phyloP scores from a whole-genome alignment of 805 yeast species.

The Cephaloascus fragrans region DNA sequence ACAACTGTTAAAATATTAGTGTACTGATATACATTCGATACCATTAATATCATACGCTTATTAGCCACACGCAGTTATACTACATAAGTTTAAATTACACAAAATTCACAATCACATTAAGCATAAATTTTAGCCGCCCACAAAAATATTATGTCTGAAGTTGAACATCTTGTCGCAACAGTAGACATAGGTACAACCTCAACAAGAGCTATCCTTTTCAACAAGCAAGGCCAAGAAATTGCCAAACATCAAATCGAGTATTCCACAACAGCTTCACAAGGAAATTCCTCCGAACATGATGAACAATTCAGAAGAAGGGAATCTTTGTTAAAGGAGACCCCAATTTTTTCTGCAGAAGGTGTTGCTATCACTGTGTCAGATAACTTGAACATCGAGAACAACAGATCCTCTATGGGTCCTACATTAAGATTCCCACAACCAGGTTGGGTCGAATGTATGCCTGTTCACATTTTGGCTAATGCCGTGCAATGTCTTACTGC shows the following conservation, averaged over 20 bases:
- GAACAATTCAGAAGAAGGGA: slow-evolving; percentile 36
- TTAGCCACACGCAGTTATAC: too few relatives aligned
- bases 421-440: slow-evolving; percentile 73
- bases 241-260: slow-evolving; percentile 89
- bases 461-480: slow-evolving; percentile 69
- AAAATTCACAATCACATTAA: too few relatives aligned
- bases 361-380: slow-evolving; percentile 53
- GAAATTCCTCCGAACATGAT: slow-evolving; percentile 28
- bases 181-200: slow-evolving; percentile 91
- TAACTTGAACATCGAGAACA: slow-evolving; percentile 54
- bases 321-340: slow-evolving; percentile 34
- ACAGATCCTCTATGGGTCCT: slow-evolving; percentile 43
- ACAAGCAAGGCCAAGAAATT: slow-evolving; percentile 62
- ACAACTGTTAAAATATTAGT: too few relatives aligned
- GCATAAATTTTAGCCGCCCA: too few relatives aligned
- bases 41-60: too few relatives aligned
- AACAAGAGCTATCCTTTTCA: slow-evolving; percentile 77
- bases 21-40: too few relatives aligned
- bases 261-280: slow-evolving; percentile 59
- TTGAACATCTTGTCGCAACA: slow-evolving; percentile 61
- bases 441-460: slow-evolving; percentile 94
- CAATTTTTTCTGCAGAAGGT: slow-evolving; percentile 69
- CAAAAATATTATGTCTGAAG: too few relatives aligned
- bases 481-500: slow-evolving; percentile 73
- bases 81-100: too few relatives aligned